phyloP scores from a whole-genome alignment of 2,329 filamentous ascomycete genomes.

The Trichoderma guizhouense region DNA sequence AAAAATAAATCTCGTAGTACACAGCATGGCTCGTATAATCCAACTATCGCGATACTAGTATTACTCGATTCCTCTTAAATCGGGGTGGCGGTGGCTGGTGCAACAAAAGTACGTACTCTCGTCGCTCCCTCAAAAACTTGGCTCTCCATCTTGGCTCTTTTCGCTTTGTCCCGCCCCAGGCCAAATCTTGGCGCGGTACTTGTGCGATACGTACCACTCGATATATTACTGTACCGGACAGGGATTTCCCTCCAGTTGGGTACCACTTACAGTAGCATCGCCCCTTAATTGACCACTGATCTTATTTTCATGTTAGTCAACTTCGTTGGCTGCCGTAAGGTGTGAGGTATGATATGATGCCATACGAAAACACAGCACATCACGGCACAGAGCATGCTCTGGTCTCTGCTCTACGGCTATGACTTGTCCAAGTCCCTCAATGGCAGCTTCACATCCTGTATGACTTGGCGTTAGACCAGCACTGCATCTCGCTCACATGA shows the following conservation, averaged over 20 bases:
- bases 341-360: background rate
- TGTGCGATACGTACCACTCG: background rate
- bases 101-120: background rate
- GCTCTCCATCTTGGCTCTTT: background rate
- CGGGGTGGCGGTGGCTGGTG: background rate
- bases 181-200: background rate
- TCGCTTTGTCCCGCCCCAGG: background rate
- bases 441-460: background rate
- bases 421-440: background rate
- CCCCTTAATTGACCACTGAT: background rate
- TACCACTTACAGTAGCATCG: background rate
- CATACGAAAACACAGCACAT: background rate
- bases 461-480: background rate
- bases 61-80: background rate
- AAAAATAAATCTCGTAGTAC: background rate
- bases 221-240: slow-evolving; percentile 9
- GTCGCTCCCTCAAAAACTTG: background rate
- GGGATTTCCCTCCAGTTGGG: background rate
- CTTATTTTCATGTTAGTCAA: background rate
- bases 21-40: too few relatives aligned
- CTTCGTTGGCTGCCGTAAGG: background rate
- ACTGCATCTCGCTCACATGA: background rate
- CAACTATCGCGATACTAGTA: background rate
- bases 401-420: background rate
- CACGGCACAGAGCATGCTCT: background rate